These are phyloP conservation scores for Coriolopsis trogii DNA, from an alignment of 1,284 basidiomycete genomes.

Conservation along the genomic window DNA sequence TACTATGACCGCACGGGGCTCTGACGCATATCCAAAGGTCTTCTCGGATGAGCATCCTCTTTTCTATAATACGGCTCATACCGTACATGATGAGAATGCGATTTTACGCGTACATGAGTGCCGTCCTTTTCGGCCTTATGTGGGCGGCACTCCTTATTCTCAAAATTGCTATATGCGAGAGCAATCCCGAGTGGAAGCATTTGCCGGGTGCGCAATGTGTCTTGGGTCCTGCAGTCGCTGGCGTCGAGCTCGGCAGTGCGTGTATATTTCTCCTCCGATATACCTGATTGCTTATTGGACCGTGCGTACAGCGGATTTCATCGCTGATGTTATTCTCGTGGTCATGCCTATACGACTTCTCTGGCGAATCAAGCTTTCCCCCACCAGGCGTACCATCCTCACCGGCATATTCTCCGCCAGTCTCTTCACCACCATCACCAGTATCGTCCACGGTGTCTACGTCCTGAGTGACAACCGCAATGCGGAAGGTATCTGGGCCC, in stretches of 20 bases:
- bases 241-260: constrained; percentile 33
- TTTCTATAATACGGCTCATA: constrained; percentile 33
- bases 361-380: constrained; percentile 26
- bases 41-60: constrained; percentile 35
- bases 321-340: constrained; percentile 31
- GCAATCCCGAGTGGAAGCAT: constrained; percentile 28
- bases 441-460: constrained; percentile 28
- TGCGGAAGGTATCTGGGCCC: constrained; percentile 25
- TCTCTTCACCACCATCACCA: constrained; percentile 29
- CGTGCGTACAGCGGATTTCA: constrained; percentile 26
- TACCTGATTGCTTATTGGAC: background rate
- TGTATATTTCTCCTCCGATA: background rate
- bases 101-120: constrained; percentile 19
- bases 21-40: constrained; percentile 26
- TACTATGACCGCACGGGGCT: too few relatives aligned
- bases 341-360: constrained; percentile 31
- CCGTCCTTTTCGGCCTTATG: constrained; percentile 28
- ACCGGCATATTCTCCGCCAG: constrained; percentile 32
- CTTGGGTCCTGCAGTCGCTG: constrained; percentile 29
- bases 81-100: constrained; percentile 28
- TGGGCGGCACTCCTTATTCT: constrained; percentile 29
- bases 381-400: constrained; percentile 23
- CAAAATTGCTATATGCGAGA: constrained; percentile 30
- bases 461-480: constrained; percentile 25
- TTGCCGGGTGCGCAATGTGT: constrained; percentile 28